Percentiles rank a stretch among this genome's conserved stretches.
Conservation (phyloP, 2,329 filamentous ascomycete species). For the Lasiodiplodia sp. region DNA sequence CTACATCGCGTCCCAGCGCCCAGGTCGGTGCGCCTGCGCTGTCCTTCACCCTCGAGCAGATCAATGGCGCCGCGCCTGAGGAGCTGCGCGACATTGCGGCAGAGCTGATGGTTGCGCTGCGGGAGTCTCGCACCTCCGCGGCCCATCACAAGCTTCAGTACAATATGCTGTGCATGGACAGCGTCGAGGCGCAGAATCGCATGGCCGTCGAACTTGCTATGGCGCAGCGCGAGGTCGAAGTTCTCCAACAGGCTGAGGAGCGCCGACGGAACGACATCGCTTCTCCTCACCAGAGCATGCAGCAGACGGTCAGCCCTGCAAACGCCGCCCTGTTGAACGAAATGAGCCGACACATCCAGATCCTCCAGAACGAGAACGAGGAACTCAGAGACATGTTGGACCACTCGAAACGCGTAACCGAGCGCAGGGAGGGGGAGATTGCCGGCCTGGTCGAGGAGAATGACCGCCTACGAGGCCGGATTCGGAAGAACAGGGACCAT, state of each 20-base stretch:
- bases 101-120: conserved; percentile 60
- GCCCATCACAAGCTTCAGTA: conserved; percentile 92
- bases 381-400: conserved; percentile 70
- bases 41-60: conserved; percentile 59
- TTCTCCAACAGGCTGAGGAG: conserved; percentile 77
- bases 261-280: conserved; percentile 65
- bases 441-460: conserved; percentile 77
- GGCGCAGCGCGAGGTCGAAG: conserved; percentile 86
- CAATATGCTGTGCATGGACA: conserved; percentile 82
- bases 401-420: conserved; percentile 78
- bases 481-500: conserved; percentile 88
- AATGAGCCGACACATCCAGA: conserved; percentile 64
- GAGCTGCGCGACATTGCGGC: conserved; percentile 63
- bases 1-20: conserved; percentile 43
- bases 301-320: conserved; percentile 54
- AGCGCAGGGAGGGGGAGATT: conserved; percentile 78
- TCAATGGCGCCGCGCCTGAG: conserved; percentile 59
- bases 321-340: conserved; percentile 64
- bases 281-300: conserved; percentile 60
- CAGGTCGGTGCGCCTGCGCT: conserved; percentile 36
- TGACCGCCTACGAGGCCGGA: conserved; percentile 78
- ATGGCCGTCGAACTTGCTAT: conserved; percentile 92
- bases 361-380: conserved; percentile 70
- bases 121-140: conserved; percentile 78
- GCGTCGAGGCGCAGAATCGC: conserved; percentile 82